Base-by-base conservation (phyloP, 1,284 basidiomycete genomes). In the Salmacisia buchloeana region DNA sequence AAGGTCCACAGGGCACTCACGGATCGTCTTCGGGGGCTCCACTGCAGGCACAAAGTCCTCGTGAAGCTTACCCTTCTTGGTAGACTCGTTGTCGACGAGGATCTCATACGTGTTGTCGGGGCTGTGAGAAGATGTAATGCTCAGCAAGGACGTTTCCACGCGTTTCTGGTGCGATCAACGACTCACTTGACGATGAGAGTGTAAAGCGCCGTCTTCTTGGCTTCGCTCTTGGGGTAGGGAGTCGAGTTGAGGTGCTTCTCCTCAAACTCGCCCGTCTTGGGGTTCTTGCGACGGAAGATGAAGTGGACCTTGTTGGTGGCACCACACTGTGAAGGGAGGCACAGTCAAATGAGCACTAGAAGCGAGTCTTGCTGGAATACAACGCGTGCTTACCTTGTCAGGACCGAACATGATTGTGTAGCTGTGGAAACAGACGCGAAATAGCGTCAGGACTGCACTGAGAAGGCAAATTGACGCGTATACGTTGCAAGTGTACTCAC, bases 51-150 rank as follows among this genome's bases (percentile, higher is more conserved):
- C 85, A 78, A 98, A 98, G 85, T 97, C 91, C 81, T 94, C 92
- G 60, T 98, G 87, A 61, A 98, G 86, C 77, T 81, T 89, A 63
- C 96, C 96, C 64, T 85, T 86, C 81, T 77, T 70, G 66, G 69
- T 70, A 33, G 64, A 68, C 52, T 93, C 87, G 79, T 91, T 90
- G 81, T 99, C 94, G 83, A 97, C 88, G 73, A 87, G 85, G 76
- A 98, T 90, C 76, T 94, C 88, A 81, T 89, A 98, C 29, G 92
- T 92, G 83, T 96, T 91, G 84, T 98, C 88, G 56, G 94, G 93
- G 81, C 91, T 92, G 49, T 27, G 21, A 29, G 1, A 43, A 43
- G 27, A 49, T 4, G n/a, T 31, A 21, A 52, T 18, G 23, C 29
- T 41, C 18, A 10, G 56, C 7, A 9, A 7, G 2, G 38, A 52